A percentile compares a stretch with the other conserved stretches of the same genome.
Conservation (phyloP, 2,329 filamentous ascomycete species). For the Talaromyces sp. region DNA sequence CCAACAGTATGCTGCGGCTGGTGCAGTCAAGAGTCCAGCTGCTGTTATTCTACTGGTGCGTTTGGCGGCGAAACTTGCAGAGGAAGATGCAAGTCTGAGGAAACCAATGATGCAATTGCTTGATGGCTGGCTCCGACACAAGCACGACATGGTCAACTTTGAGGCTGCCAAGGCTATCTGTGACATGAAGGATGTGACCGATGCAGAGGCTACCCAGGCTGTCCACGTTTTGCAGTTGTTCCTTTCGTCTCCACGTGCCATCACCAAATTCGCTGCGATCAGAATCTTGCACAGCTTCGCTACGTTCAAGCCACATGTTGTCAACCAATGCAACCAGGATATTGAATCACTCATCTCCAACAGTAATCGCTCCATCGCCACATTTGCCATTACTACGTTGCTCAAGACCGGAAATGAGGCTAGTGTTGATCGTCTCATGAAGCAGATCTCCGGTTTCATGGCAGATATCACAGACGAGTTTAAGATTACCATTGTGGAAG, state of each 20-base stretch:
- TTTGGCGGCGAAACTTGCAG: constrained; percentile 86
- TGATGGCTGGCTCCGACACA: constrained; percentile 94
- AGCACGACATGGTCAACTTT: constrained; percentile 99
- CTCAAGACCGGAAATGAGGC: constrained; percentile 98
- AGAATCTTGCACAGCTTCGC: constrained; percentile 95
- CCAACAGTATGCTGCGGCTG: constrained; percentile 92
- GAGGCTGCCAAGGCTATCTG: constrained; percentile 98
- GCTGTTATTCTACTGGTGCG: constrained; percentile 90
- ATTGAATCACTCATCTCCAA: constrained; percentile 97
- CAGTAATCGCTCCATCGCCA: constrained; percentile 94
- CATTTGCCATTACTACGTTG: constrained; percentile 95
- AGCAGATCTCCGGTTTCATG: constrained; percentile 98
- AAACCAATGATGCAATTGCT: constrained; percentile 97
- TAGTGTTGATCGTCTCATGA: constrained; percentile 95
- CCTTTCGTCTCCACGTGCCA: constrained; percentile 89
- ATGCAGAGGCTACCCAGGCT: constrained; percentile 85
- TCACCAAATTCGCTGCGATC: constrained; percentile 96
- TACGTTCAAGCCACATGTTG: constrained; percentile 90
- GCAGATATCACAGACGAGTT: constrained; percentile 98
- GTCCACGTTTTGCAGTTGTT: constrained; percentile 95
- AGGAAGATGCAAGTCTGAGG: constrained; percentile 83
- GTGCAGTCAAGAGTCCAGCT: constrained; percentile 91
- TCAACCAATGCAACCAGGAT: constrained; percentile 92
- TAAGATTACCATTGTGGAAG: constrained; percentile 99
- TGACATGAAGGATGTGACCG: constrained; percentile 88